Percentiles rank a stretch among this genome's conserved stretches.
Evolutionary conservation across 2,329 filamentous ascomycete genomes (phyloP).

Genomic region (Ploettnerulaceae sp.): DNA sequence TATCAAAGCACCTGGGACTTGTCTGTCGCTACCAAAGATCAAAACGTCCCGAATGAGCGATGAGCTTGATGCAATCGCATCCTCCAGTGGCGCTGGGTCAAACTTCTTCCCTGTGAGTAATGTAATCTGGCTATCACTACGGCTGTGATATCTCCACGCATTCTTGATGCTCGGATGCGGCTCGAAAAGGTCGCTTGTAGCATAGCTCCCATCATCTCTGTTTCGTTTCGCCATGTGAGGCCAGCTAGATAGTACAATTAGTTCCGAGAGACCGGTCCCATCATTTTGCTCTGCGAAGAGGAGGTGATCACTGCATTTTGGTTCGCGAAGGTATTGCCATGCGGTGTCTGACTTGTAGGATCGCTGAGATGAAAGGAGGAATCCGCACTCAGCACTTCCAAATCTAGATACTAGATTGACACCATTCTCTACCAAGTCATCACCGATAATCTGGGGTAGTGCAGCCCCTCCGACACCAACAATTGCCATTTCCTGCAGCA

Average conservation of each 20-base stretch:
- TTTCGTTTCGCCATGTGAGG: slow-evolving; percentile 56
- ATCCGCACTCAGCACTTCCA: slow-evolving; percentile 63
- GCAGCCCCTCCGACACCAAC: slow-evolving; percentile 62
- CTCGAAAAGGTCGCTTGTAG: slow-evolving; percentile 59
- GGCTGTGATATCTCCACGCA: slow-evolving; percentile 58
- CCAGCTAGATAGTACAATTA: slow-evolving; percentile 53
- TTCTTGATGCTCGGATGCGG: slow-evolving; percentile 45
- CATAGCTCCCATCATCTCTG: slow-evolving; percentile 53
- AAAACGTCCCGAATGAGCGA: slow-evolving; percentile 48
- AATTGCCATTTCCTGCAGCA: slow-evolving; percentile 49
- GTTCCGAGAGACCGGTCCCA: slow-evolving; percentile 41
- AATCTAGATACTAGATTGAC: slow-evolving; percentile 58
- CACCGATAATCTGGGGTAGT: slow-evolving; percentile 47
- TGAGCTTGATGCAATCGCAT: slow-evolving; percentile 43
- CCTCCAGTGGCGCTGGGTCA: slow-evolving; percentile 58
- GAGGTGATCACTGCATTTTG: slow-evolving; percentile 35
- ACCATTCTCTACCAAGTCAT: slow-evolving; percentile 44
- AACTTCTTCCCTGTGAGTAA: slow-evolving; percentile 66
- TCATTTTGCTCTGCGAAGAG: slow-evolving; percentile 44
- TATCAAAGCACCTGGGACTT: slow-evolving; percentile 52
- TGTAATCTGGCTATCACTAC: slow-evolving; percentile 57
- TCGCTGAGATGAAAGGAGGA: slow-evolving; percentile 57
- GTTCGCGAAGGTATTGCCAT: slow-evolving; percentile 54
- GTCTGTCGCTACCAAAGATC: slow-evolving; percentile 55
- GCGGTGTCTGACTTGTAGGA: slow-evolving; percentile 49